Evolutionary conservation across 1,139 yeast species (phyloP), one percentile per base, ranked within the genome.

Genomic region (Eremothecium coryli): DNA sequence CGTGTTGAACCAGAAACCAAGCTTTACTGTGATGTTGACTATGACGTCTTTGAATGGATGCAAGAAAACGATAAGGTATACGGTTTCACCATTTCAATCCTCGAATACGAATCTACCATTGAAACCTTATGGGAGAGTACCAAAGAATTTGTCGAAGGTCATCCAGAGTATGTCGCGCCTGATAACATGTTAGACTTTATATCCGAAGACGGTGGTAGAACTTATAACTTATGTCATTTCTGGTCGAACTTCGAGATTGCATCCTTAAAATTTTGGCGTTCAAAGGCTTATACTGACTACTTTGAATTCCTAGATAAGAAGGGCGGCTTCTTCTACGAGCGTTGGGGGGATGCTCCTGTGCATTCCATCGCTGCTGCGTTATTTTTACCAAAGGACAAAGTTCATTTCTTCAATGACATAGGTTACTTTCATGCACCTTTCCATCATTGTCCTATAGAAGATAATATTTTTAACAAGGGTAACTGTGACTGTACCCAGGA

Each of bases 261-360:
- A 17, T 73, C 72, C 39, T 67, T 82, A 60, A 68, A 74, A 38
- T 70, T 82, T 50, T 82, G 86, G 85, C 71, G 93, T 58, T 61
- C 75, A 18, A 73, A 78, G 32, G 82, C 84, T 15, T 84, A 82
- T 56, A 56, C 58, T 37, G 66, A 68, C 34, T 82, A 77, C 57
- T 84, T 82, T 49, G 79, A 80, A 20, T 62, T 68, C 49, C 68
- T 82, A 50, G 95, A 82, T 57, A 62, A 72, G 46, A 72, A 82
- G 11, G 94, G 94, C 49, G 93, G 93, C 7, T 84, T 84, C 62
- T 84, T 81, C 61, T 84, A 84, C 55, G 94, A 84, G 60, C 71
- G 94, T 55, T 82, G 94, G 93, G 94, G 94, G 40, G 94, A 84
- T 61, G 94, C 94, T 22, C 94, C 94, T 22, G 78, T 84, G 25